Base-by-base conservation (phyloP, 2,329 filamentous ascomycete species). In the Xylariaceae sp. region DNA sequence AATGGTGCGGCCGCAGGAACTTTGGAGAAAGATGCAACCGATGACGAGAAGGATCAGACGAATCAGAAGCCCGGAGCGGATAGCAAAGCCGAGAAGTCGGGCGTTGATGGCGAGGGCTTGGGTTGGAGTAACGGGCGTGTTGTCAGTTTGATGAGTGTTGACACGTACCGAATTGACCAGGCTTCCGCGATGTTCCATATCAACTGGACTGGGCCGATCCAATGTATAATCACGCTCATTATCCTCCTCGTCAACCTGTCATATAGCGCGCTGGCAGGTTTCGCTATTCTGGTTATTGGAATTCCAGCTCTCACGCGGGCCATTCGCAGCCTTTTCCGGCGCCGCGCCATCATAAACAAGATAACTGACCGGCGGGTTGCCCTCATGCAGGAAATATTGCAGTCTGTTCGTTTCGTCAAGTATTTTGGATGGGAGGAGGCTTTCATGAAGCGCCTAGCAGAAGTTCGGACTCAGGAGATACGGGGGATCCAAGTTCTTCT, bases 121-220 rank as follows among this genome's bases (percentile, higher is more conserved):
- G 94, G 92, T 21, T 97, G 92, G 92, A 86, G 86, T 53, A 97
- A 96, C 65, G 94, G 94, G 19, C 84, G 90, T 58, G 89, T 97
- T 49, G 84, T 94, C 67, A 95, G 95, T 62, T 68, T 97, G 62
- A 96, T 97, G 92, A 92, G 89, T 57, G 90, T 94, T 42, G 92
- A 97, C 68, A 95, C 92, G 0, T 95, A 95, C 70, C 89, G 92
- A 61, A 79, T 99, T 56, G 92, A 97, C 64, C 87, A 91, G 67
- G 91, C 91, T 1, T 89, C 83, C 37, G 90, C 89, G 40, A 80
- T 96, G 70, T 92, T 96, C 71, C 94, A 99, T 69, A 81, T 96
- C 74, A 76, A 88, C 19, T 99, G 94, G 94, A 89, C 89, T 1
- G 83, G 89, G 0, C 92, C 92, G 0, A 75, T 96, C 37, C 78